Conservation (phyloP, 805 yeast genomes). For the Ogataea ramenticola region DNA sequence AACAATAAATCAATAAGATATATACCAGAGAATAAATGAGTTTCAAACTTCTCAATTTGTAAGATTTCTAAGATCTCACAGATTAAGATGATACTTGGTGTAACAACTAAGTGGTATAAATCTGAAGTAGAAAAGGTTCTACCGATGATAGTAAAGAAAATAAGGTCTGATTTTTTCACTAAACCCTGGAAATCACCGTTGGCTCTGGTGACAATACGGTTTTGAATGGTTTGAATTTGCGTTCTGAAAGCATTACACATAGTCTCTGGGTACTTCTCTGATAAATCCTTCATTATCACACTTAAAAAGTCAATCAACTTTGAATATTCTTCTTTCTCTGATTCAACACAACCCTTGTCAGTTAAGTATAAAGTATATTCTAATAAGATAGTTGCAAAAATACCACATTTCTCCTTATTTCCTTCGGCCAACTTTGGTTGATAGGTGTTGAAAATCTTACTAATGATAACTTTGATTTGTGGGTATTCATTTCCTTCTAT, state of each 20-base stretch:
- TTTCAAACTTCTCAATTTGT: slow-evolving; percentile 20
- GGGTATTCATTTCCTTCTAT: slow-evolving; percentile 25
- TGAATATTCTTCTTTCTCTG: slow-evolving; percentile 20
- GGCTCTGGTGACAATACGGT: slow-evolving; percentile 33
- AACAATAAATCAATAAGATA: slow-evolving; percentile 58
- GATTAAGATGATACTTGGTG: slow-evolving; percentile 72
- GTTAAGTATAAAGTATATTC: slow-evolving; percentile 51
- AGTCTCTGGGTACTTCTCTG: slow-evolving; percentile 57
- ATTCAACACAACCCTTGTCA: slow-evolving; percentile 22
- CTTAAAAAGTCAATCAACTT: slow-evolving; percentile 31
- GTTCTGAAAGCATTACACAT: slow-evolving; percentile 58
- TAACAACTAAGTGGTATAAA: slow-evolving; percentile 84
- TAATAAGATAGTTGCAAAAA: slow-evolving; percentile 55
- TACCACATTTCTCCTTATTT: slow-evolving; percentile 66
- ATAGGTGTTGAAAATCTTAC: slow-evolving; percentile 48
- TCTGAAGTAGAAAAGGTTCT: slow-evolving; percentile 87
- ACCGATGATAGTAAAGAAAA: slow-evolving; percentile 68
- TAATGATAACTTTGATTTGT: slow-evolving; percentile 42
- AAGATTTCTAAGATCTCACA: slow-evolving; percentile 59
- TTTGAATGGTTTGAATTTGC: slow-evolving; percentile 48
- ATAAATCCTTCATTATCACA: slow-evolving; percentile 43
- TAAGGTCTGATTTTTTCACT: slow-evolving; percentile 46
- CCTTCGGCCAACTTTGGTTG: slow-evolving; percentile 79
- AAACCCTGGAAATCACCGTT: slow-evolving; percentile 18
- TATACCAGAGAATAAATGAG: slow-evolving; percentile 46